Evolutionary conservation across 768 basidiomycete genomes (phyloP).

Genomic region (Favolaschia claudopus): DNA sequence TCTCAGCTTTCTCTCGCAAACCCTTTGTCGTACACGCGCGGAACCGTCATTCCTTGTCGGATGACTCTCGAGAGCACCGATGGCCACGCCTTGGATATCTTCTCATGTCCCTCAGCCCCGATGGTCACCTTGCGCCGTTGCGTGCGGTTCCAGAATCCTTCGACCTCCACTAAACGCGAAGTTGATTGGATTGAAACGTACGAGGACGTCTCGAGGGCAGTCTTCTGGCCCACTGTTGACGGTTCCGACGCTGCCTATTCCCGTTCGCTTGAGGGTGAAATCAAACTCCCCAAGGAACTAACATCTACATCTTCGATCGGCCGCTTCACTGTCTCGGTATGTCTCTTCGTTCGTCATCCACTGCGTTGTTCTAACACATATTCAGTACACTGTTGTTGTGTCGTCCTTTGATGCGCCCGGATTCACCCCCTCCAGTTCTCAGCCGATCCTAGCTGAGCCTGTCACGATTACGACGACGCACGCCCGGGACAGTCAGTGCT

Average conservation of each 20-base stretch:
- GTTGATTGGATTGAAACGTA: conserved; percentile 55
- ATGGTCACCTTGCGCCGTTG: conserved; percentile 38
- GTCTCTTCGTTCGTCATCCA: conserved; percentile 22
- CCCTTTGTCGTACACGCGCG: conserved; percentile 58
- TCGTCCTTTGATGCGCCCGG: conserved; percentile 51
- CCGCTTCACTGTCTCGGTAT: conserved; percentile 59
- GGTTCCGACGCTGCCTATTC: conserved; percentile 32
- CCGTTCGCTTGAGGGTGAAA: conserved; percentile 60
- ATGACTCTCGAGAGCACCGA: conserved; percentile 51
- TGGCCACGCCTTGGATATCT: conserved; percentile 45
- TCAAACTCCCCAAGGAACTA: conserved; percentile 58
- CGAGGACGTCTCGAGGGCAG: conserved; percentile 52
- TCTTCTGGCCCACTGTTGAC: conserved; percentile 56
- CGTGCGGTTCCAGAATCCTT: conserved; percentile 40
- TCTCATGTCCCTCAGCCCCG: conserved; percentile 51
- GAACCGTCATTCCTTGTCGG: conserved; percentile 55
- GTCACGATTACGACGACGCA: conserved; percentile 62
- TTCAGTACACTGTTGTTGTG: conserved; percentile 56
- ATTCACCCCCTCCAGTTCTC: conserved; percentile 43
- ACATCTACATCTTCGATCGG: conserved; percentile 58
- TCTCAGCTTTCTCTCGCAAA: conserved; percentile 53
- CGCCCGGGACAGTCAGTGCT: conserved; percentile 39
- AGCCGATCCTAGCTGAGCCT: conserved; percentile 53
- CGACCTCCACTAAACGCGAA: conserved; percentile 42
- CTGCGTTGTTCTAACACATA: conserved; percentile 12